Evolutionary conservation across 768 basidiomycete species (phyloP).

Genomic region (Hericium alpestre): DNA sequence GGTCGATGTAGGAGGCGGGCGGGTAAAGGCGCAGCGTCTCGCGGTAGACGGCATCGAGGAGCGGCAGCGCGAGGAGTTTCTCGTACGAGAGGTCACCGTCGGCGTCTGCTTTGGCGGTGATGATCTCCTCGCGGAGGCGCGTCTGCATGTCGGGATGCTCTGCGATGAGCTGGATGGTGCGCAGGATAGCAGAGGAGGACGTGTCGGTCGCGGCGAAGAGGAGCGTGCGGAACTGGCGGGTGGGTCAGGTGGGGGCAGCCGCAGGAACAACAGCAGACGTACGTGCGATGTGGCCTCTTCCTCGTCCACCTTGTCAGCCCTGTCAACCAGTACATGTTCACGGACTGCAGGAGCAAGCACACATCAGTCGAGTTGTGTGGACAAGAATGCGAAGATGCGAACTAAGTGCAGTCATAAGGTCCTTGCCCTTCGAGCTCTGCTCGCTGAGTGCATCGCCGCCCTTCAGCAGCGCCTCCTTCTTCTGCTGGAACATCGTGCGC

Average conservation of each 20-base stretch:
- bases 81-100: not conserved
- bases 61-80: not conserved
- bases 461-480: not conserved
- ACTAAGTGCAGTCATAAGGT: not conserved
- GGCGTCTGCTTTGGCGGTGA: not conserved
- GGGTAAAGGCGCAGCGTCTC: not conserved
- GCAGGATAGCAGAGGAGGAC: not conserved
- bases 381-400: not conserved
- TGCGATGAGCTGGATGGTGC: not conserved
- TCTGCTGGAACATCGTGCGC: not conserved
- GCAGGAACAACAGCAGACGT: not conserved
- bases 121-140: not conserved
- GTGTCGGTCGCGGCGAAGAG: not conserved
- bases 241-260: not conserved
- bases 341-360: not conserved
- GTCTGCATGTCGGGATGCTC: not conserved
- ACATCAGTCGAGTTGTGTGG: not conserved
- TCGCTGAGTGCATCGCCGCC: not conserved
- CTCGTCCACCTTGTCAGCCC: not conserved
- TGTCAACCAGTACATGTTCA: not conserved
- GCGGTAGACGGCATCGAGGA: not conserved
- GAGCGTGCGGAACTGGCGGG: not conserved
- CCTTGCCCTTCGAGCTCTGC: not conserved
- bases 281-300: not conserved
- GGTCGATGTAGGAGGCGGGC: not conserved